Evolutionary conservation across 257 asterid genomes (phyloP).

Genomic region (Anisodus tanguticus): DNA sequence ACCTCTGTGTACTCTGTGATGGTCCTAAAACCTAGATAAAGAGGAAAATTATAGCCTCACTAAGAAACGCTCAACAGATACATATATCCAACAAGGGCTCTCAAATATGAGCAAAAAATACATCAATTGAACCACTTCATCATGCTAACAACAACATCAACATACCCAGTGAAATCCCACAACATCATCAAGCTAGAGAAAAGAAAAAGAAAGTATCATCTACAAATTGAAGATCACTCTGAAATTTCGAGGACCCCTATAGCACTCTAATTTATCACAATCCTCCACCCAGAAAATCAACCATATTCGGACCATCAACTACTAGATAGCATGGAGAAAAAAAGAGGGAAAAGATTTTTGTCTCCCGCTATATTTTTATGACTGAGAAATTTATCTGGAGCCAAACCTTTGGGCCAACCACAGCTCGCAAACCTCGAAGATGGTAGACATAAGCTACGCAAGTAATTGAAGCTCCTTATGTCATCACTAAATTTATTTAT

Average conservation of each 20-base stretch:
- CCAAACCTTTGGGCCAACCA: neutral
- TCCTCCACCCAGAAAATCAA: neutral
- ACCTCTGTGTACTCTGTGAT: slow-evolving; percentile 56
- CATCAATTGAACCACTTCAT: neutral
- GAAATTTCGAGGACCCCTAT: neutral
- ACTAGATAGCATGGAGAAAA: neutral
- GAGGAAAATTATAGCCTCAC: neutral
- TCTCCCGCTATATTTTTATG: neutral
- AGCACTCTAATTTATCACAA: neutral
- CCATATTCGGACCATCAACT: neutral
- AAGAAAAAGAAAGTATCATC: neutral
- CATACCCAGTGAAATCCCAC: too few relatives aligned
- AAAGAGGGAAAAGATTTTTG: neutral
- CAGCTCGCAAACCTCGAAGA: neutral
- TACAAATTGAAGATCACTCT: neutral
- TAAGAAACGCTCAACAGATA: neutral
- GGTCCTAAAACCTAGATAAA: slow-evolving; percentile 56
- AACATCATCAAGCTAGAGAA: neutral
- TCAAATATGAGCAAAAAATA: neutral
- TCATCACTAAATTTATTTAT: too few relatives aligned
- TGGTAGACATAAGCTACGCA: neutral
- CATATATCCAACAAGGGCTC: neutral
- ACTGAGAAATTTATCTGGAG: neutral
- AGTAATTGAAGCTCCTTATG: too few relatives aligned
- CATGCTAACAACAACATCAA: too few relatives aligned